Base-by-base conservation (phyloP, 495 filamentous ascomycete genomes). In the Xeromyces bisporus region DNA sequence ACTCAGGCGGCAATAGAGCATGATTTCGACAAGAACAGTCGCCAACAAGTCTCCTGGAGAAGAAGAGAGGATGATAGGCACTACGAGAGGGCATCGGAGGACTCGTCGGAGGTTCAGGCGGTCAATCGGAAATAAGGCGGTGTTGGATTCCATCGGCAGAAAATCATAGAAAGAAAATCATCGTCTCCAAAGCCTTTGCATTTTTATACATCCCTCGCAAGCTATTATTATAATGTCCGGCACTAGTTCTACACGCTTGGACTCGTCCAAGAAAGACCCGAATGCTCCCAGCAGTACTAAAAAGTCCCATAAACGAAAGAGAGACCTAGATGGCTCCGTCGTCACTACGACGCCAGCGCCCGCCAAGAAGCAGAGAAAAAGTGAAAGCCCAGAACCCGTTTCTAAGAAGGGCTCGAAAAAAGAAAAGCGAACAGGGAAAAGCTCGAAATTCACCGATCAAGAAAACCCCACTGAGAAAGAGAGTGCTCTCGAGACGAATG, bases 291-390 rank as follows among this genome's bases (percentile, higher is more conserved):
- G 35, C 3, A 42, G 41, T 18, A 41, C 32, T 1, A 37, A 46
- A 31, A 51, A 49, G 32, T 40, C 48, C 7, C 46, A 55, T 23
- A 62, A 59, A 36, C 44, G 55, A 26, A 62, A 62, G 48, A 46
- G 55, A 44, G 54, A 53, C 13, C 21, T 36, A 18, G 50, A 58
- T 42, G 41, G 36, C 35, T 35, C 23, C 33, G 17, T 46, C 33
- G 41, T 39, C 38, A 12, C 38, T 38, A 38, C 44, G 27, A 58
- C 50, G 13, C 43, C 58, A 21, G 53, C 51, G 0, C 48, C 51
- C 18, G 44, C 50, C 15, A 59, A 58, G 38, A 58, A 59, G 32
- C 39, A 48, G 15, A 62, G 53, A 43, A 55, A 55, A 32, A 43
- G 38, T 29, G 35, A 51, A 20, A 47, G 41, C 30, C 33, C 43